These are phyloP conservation scores for Aspergillus sp. DNA, from an alignment of 2,329 filamentous ascomycete genomes.

Conservation along the genomic window DNA sequence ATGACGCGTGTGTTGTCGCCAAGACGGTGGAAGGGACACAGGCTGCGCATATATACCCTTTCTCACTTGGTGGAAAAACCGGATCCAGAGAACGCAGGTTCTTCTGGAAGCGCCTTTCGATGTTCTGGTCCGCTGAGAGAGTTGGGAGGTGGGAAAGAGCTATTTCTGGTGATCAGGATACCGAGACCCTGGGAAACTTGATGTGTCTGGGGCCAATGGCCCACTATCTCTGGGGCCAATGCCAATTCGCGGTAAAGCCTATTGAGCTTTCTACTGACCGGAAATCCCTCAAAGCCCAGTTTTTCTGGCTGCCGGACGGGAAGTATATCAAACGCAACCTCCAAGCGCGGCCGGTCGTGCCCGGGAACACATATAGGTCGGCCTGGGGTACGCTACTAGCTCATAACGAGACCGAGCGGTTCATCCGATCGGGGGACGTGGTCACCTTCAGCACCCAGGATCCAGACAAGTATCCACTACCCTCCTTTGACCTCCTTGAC, in stretches of 20 bases:
- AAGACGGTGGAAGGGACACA: background rate
- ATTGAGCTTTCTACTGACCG: background rate
- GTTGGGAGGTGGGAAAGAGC: background rate
- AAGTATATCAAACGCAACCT: background rate
- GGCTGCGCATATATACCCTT: background rate
- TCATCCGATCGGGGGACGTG: background rate
- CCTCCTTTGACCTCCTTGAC: background rate
- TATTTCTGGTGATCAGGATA: background rate
- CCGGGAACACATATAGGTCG: background rate
- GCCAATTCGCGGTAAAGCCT: background rate
- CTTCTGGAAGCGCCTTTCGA: background rate
- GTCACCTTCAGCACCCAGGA: background rate
- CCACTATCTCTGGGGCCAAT: background rate
- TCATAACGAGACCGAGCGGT: background rate
- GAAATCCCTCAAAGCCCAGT: background rate
- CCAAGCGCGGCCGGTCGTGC: background rate
- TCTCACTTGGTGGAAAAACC: background rate
- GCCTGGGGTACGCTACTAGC: background rate
- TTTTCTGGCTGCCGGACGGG: background rate
- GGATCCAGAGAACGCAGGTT: background rate
- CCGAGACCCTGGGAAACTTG: background rate
- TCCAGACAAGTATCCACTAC: background rate
- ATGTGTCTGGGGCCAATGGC: background rate
- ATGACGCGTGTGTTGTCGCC: background rate
- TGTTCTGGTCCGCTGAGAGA: background rate